A percentile compares a stretch with the other conserved stretches of the same genome.
Evolutionary conservation across 371 early-diverging fungal genomes (phyloP).

Genomic region (Dinochytrium kinnereticum): DNA sequence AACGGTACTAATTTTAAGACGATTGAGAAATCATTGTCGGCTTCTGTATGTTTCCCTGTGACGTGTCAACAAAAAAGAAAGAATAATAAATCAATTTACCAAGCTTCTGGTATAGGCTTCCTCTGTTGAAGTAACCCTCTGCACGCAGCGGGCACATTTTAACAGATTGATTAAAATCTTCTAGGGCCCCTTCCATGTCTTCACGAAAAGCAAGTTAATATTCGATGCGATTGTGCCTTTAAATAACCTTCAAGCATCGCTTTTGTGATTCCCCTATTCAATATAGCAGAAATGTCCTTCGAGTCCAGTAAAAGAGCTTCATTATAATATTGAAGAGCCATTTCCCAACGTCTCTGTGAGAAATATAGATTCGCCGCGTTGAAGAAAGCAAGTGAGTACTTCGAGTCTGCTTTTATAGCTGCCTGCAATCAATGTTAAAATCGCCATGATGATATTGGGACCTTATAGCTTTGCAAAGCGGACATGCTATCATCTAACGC

Average conservation of each 20-base stretch:
- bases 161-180: conserved; percentile 40
- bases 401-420: conserved; percentile 45
- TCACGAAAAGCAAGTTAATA: neutral
- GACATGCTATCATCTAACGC: conserved; percentile 47
- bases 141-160: conserved; percentile 33
- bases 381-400: conserved; percentile 50
- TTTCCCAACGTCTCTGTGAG: conserved; percentile 50
- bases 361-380: conserved; percentile 57
- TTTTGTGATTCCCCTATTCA: conserved; percentile 54
- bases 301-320: conserved; percentile 35
- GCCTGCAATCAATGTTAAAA: conserved; percentile 35
- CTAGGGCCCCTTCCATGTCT: conserved; percentile 32
- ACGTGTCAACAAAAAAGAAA: too few relatives aligned
- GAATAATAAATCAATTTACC: neutral
- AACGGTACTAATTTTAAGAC: conserved; percentile 47
- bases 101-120: conserved; percentile 40
- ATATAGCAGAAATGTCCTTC: conserved; percentile 35
- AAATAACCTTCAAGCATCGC: conserved; percentile 44
- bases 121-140: conserved; percentile 49
- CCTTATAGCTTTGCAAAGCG: conserved; percentile 56
- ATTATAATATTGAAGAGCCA: conserved; percentile 42
- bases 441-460: conserved; percentile 18
- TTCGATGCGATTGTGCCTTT: too few relatives aligned
- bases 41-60: conserved; percentile 40
- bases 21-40: conserved; percentile 41